Evolutionary conservation across 257 asterid species (phyloP), one percentile per base, ranked within the genome.

Genomic region (Nyctanthes arbortristis): DNA sequence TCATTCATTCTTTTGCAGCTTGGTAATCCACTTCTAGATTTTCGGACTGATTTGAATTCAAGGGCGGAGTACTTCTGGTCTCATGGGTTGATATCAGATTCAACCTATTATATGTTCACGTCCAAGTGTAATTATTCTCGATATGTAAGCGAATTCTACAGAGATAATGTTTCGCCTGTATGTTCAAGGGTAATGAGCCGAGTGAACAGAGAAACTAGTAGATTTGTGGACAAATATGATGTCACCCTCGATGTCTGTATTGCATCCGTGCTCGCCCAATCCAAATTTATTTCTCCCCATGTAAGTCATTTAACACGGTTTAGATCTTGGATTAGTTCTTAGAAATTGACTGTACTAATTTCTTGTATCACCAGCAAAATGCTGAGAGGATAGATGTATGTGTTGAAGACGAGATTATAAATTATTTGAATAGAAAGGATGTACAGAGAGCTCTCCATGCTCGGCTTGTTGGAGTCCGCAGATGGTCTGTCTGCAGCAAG

Each of bases 401-500:
- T 8, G 66, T 61, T 5, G 66, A 61, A 29, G 66, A 61, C 20
- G 47, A 61, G 33, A 61, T 47, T 8, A 30, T 32, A 3, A 34
- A 16, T 9, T 61, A 61, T 28, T 20, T 61, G 66, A 61, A 33
- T 18, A 30, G 66, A 32, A 16, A 16, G n/a, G 66, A 61, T 7
- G 66, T 61, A 5, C 66, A 61, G 4, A 61, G 33, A 14, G 66
- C 66, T 32, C 45, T 61, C 16, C 66, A 61, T 61, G 59, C 59
- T 13, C 59, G 16, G 22, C 59, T 52, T 22, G 31, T 52, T 2
- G 59, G 59, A 52, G 59, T 52, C 29, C 7, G 24, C 6, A 9
- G 29, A 24, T 52, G 59, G 59, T 2, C 14, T 33, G 29, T 61
- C 33, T 33, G 45, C 29, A 61, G 29, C 43, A 5, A 30, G 40